These are phyloP conservation scores for Nitzschia putrida DNA, from an alignment of 108 stramenopile genomes.

Conservation along the genomic window DNA sequence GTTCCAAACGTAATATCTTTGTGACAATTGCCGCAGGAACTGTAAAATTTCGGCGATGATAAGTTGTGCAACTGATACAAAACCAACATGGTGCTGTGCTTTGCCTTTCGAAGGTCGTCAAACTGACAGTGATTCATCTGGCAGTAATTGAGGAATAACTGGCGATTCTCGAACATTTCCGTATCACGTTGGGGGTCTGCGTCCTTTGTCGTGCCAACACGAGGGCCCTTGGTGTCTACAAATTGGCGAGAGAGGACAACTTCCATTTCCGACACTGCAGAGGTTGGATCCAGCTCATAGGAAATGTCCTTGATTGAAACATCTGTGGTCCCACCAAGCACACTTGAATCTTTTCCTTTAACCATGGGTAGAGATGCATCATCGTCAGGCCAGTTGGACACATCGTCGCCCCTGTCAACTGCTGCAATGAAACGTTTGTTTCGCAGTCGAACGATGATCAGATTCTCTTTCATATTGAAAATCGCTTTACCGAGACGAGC, in stretches of 20 bases:
- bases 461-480: constrained; percentile 78
- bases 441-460: constrained; percentile 78
- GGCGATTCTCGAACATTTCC: constrained; percentile 88
- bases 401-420: constrained; percentile 59
- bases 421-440: constrained; percentile 63
- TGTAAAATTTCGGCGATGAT: constrained; percentile 62
- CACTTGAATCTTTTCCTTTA: constrained; percentile 37
- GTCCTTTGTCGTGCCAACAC: constrained; percentile 58
- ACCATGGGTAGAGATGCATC: constrained; percentile 30
- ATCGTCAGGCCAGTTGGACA: constrained; percentile 61
- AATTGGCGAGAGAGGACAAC: constrained; percentile 13
- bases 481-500: constrained; percentile 62
- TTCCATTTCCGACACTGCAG: constrained; percentile 8
- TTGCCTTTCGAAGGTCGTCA: constrained; percentile 92
- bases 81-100: constrained; percentile 94
- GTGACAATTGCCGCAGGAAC: constrained; percentile 57
- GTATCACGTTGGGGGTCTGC: constrained; percentile 68
- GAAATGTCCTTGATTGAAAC: constrained; percentile 7
- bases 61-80: constrained; percentile 91
- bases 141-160: constrained; percentile 91
- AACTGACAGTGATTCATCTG: constrained; percentile 95
- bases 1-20: constrained; percentile 56
- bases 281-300: constrained; percentile 9
- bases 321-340: constrained; percentile 30
- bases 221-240: not conserved